Percentiles rank a stretch among this genome's conserved stretches.
Conservation (phyloP, 2,329 filamentous ascomycete genomes). For the Trichoderma sp. region DNA sequence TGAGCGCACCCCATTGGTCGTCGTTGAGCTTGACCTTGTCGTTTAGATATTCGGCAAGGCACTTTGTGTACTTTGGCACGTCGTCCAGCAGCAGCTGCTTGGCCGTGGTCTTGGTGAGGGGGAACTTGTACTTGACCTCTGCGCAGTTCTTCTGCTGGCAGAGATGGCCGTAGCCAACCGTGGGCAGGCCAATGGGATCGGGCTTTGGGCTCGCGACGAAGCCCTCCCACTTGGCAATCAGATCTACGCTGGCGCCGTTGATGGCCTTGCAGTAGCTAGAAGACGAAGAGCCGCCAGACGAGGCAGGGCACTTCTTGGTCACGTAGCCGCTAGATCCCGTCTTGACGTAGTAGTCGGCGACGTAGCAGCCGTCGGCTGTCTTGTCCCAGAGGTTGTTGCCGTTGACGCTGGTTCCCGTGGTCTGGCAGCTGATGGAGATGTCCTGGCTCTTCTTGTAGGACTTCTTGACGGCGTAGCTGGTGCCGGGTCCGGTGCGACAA, state of each 20-base stretch:
- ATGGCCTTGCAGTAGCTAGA: neutral
- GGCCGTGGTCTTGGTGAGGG: conserved; percentile 40
- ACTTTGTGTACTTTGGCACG: conserved; percentile 27
- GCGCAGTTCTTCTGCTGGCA: conserved; percentile 41
- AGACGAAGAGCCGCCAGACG: neutral
- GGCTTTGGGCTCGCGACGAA: conserved; percentile 22
- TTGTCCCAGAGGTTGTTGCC: conserved; percentile 22
- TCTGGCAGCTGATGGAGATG: conserved; percentile 21
- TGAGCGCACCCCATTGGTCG: conserved; percentile 52
- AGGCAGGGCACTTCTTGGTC: neutral
- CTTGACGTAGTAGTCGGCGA: conserved; percentile 22
- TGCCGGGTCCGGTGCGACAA: conserved; percentile 17
- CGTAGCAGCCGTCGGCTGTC: conserved; percentile 21
- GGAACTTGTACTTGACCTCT: conserved; percentile 46
- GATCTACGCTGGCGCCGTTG: neutral
- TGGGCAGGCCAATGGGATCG: conserved; percentile 46
- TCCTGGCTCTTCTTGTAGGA: conserved; percentile 21
- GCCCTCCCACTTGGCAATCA: neutral
- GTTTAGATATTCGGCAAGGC: conserved; percentile 37
- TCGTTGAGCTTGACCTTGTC: conserved; percentile 32
- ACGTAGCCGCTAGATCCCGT: conserved; percentile 20
- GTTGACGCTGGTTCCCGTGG: conserved; percentile 17
- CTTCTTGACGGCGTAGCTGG: conserved; percentile 12
- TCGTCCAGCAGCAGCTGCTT: conserved; percentile 38
- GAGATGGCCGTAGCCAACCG: conserved; percentile 51